phyloP scores from a whole-genome alignment of 805 yeast species.

The Candida berthetii region DNA sequence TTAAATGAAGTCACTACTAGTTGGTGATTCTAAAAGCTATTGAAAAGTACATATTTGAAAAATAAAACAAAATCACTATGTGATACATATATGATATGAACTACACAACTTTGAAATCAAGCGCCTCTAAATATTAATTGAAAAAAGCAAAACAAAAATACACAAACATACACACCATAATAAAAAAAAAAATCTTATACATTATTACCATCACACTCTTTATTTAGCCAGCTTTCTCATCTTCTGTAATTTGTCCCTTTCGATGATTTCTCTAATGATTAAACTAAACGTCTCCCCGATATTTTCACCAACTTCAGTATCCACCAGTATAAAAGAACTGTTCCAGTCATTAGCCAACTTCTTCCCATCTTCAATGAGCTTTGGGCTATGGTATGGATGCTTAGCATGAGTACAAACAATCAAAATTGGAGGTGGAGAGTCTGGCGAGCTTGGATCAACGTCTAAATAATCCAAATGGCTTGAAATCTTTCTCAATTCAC shows the following conservation, averaged over 20 bases:
- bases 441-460: constrained; percentile 29
- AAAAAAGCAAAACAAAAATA: too few species aligned
- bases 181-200: too few species aligned
- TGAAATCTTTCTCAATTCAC: constrained; percentile 23
- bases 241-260: constrained; percentile 28
- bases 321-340: constrained; percentile 60
- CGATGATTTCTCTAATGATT: constrained; percentile 54
- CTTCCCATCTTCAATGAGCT: constrained; percentile 50
- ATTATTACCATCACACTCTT: too few species aligned
- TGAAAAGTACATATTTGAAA: too few species aligned
- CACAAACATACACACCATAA: too few species aligned
- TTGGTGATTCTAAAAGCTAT: too few species aligned
- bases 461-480: constrained; percentile 24
- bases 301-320: constrained; percentile 40
- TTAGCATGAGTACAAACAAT: constrained; percentile 59
- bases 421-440: constrained; percentile 58
- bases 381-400: constrained; percentile 54
- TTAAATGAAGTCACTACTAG: too few species aligned
- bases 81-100: too few species aligned
- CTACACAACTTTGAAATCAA: too few species aligned
- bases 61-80: too few species aligned
- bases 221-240: not conserved
- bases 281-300: constrained; percentile 54
- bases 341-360: constrained; percentile 55
- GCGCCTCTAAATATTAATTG: too few species aligned